Conservation (phyloP, 1,284 basidiomycete species). For the Ceratobasidium theobromae region DNA sequence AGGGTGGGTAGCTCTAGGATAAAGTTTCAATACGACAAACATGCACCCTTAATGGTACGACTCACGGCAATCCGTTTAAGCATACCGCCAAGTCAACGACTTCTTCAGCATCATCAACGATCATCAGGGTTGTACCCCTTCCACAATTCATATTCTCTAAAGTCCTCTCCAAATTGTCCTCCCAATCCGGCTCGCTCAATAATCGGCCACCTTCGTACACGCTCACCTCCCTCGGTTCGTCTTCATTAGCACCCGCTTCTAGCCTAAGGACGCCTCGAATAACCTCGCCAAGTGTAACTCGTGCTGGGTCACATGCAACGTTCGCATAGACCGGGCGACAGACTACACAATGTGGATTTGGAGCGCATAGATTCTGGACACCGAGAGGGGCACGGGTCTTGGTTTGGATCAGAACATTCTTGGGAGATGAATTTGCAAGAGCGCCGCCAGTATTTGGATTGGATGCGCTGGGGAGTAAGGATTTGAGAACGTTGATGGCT, state of each 20-base stretch:
- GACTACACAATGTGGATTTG: conserved; percentile 76
- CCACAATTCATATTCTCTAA: conserved; percentile 71
- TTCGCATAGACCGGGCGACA: conserved; percentile 84
- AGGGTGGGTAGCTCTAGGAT: conserved; percentile 54
- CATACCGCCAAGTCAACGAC: conserved; percentile 72
- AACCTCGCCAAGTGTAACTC: conserved; percentile 70
- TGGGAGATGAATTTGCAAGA: conserved; percentile 50
- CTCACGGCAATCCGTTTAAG: conserved; percentile 70
- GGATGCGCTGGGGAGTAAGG: conserved; percentile 46
- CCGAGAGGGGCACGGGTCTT: conserved; percentile 75
- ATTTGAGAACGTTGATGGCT: conserved; percentile 76
- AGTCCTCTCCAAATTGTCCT: conserved; percentile 76
- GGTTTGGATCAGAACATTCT: conserved; percentile 67
- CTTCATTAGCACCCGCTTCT: conserved; percentile 44
- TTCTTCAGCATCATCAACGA: conserved; percentile 87
- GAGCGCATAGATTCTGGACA: conserved; percentile 60
- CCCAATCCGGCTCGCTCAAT: conserved; percentile 85
- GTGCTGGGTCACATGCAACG: conserved; percentile 66
- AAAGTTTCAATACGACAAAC: conserved; percentile 3
- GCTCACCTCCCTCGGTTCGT: conserved; percentile 62
- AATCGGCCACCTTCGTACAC: conserved; percentile 84
- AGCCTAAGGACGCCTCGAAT: conserved; percentile 67
- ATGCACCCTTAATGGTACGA: conserved; percentile 41
- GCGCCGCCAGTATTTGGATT: conserved; percentile 38
- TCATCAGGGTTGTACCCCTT: conserved; percentile 78